These are phyloP conservation scores for Penicillium coprophilum DNA, from an alignment of 495 filamentous ascomycete species.

Conservation along the genomic window DNA sequence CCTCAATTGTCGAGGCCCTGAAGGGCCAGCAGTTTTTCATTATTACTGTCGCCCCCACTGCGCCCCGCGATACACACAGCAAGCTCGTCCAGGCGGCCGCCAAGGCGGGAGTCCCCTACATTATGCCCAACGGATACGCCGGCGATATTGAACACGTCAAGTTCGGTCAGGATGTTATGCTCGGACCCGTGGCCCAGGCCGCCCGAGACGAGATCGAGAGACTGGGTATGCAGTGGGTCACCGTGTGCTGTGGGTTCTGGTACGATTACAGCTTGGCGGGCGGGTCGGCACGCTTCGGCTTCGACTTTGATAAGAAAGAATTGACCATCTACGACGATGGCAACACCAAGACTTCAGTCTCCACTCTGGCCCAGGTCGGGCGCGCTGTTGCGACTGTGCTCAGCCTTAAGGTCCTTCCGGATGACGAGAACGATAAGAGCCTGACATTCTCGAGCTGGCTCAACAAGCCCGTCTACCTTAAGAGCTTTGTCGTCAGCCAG, in stretches of 20 bases:
- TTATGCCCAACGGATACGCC: slow-evolving; percentile 62
- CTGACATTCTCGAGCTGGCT: slow-evolving; percentile 36
- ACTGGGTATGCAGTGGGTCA: slow-evolving; percentile 52
- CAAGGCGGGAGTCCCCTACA: slow-evolving; percentile 58
- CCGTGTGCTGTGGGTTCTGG: slow-evolving; percentile 52
- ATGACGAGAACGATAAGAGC: slow-evolving; percentile 44
- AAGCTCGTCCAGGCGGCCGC: slow-evolving; percentile 61
- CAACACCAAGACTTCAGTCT: slow-evolving; percentile 35
- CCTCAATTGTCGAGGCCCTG: slow-evolving; percentile 48
- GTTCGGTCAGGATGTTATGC: slow-evolving; percentile 21
- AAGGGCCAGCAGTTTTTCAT: slow-evolving; percentile 58
- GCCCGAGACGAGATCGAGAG: slow-evolving; percentile 40
- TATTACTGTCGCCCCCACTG: slow-evolving; percentile 54
- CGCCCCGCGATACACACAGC: slow-evolving; percentile 46
- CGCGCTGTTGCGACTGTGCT: slow-evolving; percentile 48
- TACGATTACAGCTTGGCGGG: slow-evolving; percentile 52
- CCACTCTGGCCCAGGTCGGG: slow-evolving; percentile 50
- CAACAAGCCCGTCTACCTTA: slow-evolving; percentile 47
- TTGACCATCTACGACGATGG: slow-evolving; percentile 55
- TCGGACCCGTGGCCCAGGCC: slow-evolving; percentile 19
- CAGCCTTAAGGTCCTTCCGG: slow-evolving; percentile 46
- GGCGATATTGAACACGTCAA: slow-evolving; percentile 33
- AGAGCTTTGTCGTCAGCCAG: slow-evolving; percentile 51
- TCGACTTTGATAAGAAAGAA: slow-evolving; percentile 45
- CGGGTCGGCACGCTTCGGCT: slow-evolving; percentile 39